Evolutionary conservation across 2,329 filamentous ascomycete species (phyloP).

Genomic region (Botrytis squamosa): DNA sequence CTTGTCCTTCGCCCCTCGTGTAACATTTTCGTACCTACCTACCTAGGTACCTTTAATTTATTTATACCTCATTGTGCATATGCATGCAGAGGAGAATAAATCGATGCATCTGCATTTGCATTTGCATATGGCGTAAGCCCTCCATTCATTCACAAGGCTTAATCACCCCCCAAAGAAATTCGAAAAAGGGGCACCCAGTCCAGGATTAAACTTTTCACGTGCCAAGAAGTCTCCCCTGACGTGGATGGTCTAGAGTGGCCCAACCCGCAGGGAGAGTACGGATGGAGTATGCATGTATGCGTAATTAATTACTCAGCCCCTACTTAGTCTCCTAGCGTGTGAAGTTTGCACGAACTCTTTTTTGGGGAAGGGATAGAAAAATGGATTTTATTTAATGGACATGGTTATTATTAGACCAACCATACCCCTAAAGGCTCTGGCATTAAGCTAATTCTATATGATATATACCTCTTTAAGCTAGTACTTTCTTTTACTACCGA

Average conservation of each 20-base stretch:
- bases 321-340: neutral
- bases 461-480: too few species aligned
- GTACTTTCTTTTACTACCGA: too few species aligned
- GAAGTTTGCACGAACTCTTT: neutral
- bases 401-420: too few species aligned
- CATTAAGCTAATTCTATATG: too few species aligned
- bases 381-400: too few species aligned
- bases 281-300: neutral
- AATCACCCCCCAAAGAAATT: neutral
- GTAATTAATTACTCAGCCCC: neutral
- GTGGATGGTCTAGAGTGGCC: constrained; percentile 10
- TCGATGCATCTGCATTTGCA: neutral
- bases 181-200: neutral
- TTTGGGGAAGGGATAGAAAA: neutral
- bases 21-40: neutral
- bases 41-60: neutral
- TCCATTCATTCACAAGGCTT: constrained; percentile 9
- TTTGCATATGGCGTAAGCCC: neutral
- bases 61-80: constrained; percentile 5
- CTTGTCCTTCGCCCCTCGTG: neutral
- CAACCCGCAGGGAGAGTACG: neutral
- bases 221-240: neutral
- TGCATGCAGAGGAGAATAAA: neutral
- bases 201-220: neutral
- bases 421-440: too few species aligned